Conservation (phyloP, 441 rosid species). For the Aquilaria agallochum region DNA sequence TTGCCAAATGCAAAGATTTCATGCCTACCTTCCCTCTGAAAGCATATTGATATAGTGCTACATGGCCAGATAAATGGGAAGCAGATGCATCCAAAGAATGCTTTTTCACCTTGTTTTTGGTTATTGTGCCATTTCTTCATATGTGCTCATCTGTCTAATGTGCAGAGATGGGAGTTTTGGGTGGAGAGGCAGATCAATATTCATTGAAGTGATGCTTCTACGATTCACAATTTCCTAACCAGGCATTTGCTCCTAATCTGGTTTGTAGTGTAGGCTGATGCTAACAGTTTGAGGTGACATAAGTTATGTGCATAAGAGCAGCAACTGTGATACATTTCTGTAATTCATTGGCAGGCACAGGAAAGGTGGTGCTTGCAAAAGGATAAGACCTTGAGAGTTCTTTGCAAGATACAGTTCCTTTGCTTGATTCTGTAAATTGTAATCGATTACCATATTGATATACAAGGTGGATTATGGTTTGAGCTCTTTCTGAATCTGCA, state of each 20-base stretch:
- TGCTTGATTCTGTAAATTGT: conserved; percentile 8
- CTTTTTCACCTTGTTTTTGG: background rate
- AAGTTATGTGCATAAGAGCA: no score
- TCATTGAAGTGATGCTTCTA: no score
- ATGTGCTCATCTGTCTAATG: no score
- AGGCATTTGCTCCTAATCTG: no score
- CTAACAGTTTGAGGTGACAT: no score
- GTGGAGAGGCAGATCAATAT: no score
- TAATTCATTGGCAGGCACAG: conserved; percentile 13
- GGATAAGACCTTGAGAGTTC: conserved; percentile 2
- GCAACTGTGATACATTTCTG: background rate
- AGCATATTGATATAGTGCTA: conserved; percentile 27
- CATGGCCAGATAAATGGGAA: conserved; percentile 14
- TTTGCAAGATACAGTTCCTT: conserved; percentile 5
- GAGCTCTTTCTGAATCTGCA: no score
- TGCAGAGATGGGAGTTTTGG: no score
- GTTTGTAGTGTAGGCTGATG: no score
- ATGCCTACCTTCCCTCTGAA: conserved; percentile 68
- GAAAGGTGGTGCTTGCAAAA: conserved; percentile 8
- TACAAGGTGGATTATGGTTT: background rate
- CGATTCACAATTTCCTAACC: no score
- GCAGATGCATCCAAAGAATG: background rate
- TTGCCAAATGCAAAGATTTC: conserved; percentile 63
- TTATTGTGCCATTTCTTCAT: background rate
- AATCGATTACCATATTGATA: background rate